Evolutionary conservation across 495 filamentous ascomycete species (phyloP), one percentile per base, ranked within the genome.

Genomic region (Penicillium pancosmium): DNA sequence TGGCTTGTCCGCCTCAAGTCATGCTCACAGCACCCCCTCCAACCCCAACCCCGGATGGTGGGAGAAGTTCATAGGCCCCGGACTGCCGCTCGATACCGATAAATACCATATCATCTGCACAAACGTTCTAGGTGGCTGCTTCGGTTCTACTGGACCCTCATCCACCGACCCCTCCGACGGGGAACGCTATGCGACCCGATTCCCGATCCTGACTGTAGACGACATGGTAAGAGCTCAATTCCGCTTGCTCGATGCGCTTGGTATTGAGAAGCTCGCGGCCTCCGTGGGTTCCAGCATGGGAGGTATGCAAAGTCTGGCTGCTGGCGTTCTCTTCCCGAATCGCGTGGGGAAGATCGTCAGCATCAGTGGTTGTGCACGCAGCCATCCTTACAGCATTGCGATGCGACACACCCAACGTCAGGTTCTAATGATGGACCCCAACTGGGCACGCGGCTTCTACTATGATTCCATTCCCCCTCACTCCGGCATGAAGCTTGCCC

Each of bases 141-240:
- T 93, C 73, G 95, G 95, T 38, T 95, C 90, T 19, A 99, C 94
- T 0, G 95, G 94, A 0, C 94, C 94, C 1, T 87, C 87, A 49
- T 91, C 89, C 57, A 76, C 92, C 57, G 94, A 98, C 75, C 95
- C 94, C 0, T 90, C 89, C 3, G 89, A 97, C 68, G 90, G 91
- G 21, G 80, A 94, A 69, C 82, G 80, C 57, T 99, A 97, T 76
- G 94, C 92, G 11, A 99, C 94, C 1, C 86, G 95, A 19, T 99
- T 99, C 72, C 94, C 94, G 5, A 97, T 99, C 59, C 76, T 99
- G 34, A 99, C 94, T 0, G 88, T 99, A 76, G 86, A 94, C 54
- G 94, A 99, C 74, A 99, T 98, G 94, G 94, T 99, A 8, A 84
- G 91, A 16, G 92, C 93, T 5, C 94, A 99, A 70, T 99, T 97